Evolutionary conservation across 345 rosid species (phyloP), one percentile per base, ranked within the genome.

Genomic region (Salix purpurea): DNA sequence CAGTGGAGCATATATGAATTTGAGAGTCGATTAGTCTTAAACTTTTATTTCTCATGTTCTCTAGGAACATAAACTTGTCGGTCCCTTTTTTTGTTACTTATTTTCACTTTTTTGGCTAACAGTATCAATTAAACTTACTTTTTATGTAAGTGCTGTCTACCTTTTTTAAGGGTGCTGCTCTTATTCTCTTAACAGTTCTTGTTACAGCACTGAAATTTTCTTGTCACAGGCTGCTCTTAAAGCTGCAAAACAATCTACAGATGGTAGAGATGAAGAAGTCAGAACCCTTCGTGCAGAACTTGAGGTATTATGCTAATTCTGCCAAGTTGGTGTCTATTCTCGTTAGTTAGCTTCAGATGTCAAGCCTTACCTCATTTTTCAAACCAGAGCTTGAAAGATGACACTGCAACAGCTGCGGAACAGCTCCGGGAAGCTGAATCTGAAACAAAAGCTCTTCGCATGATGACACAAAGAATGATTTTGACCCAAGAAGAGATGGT

Each of bases 401-500:
- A 89, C 52, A 78, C 92, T n/a, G 77, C 83, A 79, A 69, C 85
- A 72, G 90, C 92, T 77, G 77, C 75, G 72, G 94, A 92, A 73
- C 94, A 86, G 85, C 84, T 94, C 67, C 89, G 6, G 75, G 97
- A 91, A 87, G 95, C 97, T 62, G 98, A 96, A 84, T 87, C 93
- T 72, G 99, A 96, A 80, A 81, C 93, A 12, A 94, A 92, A 83
- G 86, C 94, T 58, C 90, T 96, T 72, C 94, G 90, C 60, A 84
- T 87, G 65, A 91, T 94, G 98, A 94, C 98, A 42, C 98, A 94
- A 74, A 88, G 98, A 84, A 92, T 94, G 98, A 87, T 92, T 78
- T 87, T 94, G 86, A 88, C 94, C 24, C 92, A 90, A 77, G 97
- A 94, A 77, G 97, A 94, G 84, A 92, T 96, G 98, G 99, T 96